These are phyloP conservation scores for Apiospora koreana DNA, from an alignment of 2,329 filamentous ascomycete genomes.

Conservation along the genomic window DNA sequence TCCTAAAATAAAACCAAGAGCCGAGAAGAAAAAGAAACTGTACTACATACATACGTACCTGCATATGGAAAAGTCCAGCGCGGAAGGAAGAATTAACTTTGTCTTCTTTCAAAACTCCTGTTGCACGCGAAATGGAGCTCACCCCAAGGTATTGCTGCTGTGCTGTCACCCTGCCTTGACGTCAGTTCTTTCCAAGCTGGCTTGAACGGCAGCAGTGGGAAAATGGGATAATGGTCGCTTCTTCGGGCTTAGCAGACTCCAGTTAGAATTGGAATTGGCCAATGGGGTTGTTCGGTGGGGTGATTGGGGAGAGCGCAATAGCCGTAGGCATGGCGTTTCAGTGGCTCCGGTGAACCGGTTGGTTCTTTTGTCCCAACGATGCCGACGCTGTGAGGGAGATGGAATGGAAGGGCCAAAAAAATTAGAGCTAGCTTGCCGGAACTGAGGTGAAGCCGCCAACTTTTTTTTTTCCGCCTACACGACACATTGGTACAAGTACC, in stretches of 20 bases:
- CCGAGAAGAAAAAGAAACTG: not conserved
- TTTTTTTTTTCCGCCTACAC: slow-evolving; percentile 3
- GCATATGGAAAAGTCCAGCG: not conserved
- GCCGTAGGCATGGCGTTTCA: slow-evolving; percentile 3
- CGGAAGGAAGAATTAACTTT: not conserved
- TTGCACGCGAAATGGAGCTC: not conserved
- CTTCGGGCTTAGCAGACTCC: not conserved
- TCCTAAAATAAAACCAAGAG: not conserved
- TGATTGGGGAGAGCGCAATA: slow-evolving; percentile 1
- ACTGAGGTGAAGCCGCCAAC: not conserved
- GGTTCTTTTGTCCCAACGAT: slow-evolving; percentile 8
- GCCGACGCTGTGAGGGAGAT: not conserved
- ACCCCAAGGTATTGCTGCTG: not conserved
- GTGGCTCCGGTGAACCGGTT: slow-evolving; percentile 2
- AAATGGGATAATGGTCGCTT: not conserved
- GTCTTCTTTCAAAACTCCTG: not conserved
- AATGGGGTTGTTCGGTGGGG: not conserved
- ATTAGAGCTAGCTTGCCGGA: not conserved
- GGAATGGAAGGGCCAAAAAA: not conserved
- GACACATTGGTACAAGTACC: slow-evolving; percentile 7
- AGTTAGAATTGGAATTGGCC: not conserved
- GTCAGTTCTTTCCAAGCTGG: not conserved
- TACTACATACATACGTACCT: not conserved
- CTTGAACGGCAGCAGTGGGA: not conserved
- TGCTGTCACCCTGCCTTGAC: not conserved